phyloP scores from a whole-genome alignment of 23 red algal species.

The Gracilaria domingensis region DNA sequence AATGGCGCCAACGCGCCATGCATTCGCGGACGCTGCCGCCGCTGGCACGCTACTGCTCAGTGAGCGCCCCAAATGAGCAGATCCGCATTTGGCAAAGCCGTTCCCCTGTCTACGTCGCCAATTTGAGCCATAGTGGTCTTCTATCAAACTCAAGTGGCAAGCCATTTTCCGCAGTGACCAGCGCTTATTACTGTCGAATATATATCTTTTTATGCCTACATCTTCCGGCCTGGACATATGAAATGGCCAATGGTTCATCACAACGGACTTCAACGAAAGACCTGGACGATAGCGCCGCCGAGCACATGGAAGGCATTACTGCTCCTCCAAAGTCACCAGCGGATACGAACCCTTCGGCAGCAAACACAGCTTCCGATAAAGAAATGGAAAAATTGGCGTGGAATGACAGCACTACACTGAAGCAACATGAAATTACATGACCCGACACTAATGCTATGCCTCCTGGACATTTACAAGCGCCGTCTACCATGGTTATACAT shows the following conservation, averaged over 20 bases:
- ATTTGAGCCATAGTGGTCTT: too few relatives aligned
- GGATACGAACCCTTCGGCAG: not conserved
- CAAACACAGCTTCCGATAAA: not conserved
- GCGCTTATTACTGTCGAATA: too few relatives aligned
- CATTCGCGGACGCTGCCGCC: too few relatives aligned
- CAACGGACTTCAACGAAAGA: not conserved
- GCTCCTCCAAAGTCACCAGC: constrained; percentile 19
- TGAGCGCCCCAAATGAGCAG: too few relatives aligned
- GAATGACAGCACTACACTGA: not conserved
- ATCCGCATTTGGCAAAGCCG: too few relatives aligned
- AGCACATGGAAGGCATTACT: constrained; percentile 33
- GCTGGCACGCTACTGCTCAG: too few relatives aligned
- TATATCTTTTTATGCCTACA: too few relatives aligned
- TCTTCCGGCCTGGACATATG: not conserved
- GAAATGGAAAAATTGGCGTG: not conserved
- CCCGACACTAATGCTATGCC: not conserved
- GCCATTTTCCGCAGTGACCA: too few relatives aligned
- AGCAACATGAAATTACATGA: not conserved
- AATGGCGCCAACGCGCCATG: too few relatives aligned
- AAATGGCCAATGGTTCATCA: not conserved
- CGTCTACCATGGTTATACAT: not conserved
- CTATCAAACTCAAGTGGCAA: too few relatives aligned
- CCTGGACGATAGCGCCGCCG: not conserved
- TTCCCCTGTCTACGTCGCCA: too few relatives aligned
- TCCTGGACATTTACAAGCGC: not conserved